Base-by-base conservation (phyloP, 176 grass and related monocot species). In the Areca catechu region DNA sequence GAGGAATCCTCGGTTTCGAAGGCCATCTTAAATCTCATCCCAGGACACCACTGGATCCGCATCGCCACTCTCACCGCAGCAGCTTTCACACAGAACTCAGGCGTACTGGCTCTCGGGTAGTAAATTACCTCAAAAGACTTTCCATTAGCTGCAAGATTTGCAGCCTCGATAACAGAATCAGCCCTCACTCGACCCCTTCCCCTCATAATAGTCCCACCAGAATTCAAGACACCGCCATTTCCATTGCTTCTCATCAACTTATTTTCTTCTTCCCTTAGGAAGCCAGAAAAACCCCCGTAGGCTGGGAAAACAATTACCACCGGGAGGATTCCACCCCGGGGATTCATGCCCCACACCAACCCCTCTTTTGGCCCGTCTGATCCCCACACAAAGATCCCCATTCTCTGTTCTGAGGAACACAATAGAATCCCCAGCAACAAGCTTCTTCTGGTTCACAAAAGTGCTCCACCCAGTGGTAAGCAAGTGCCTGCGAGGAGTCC, bases 381-480 rank as follows among this genome's bases (percentile, higher is more conserved):
- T 60, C 16, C 93, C 93, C 7, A 92, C 67, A 66, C 86, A 80
- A 16, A 92, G 37, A 22, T 82, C 59, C n/a, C 93, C 87, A 69
- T 54, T 78, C 30, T 85, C 83, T 15, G 69, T 59, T 48, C 81
- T 76, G 16, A 98, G 58, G 68, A 98, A 98, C 6, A 98, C 93
- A 34, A 98, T 88, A 18, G 81, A 88, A 61, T 98, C 87, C 19
- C 93, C 87, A 15, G 81, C 70, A 5, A 73, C 75, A 23, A 98
- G 84, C 50, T 83, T 88, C 78, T 98, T 98, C 48, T 68, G 69
- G 83, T 71, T 78, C 17, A 98, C 93, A 69, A 98, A 98, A 21
- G 54, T 75, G 66, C 87, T 92, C 93, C 93, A 98, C 0, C 93
- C 93, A 0, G 93, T 92, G 53, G 93, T 98, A 74, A 98, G 83